Percentiles rank a stretch among this genome's conserved stretches.
phyloP scores from a whole-genome alignment of 305 asterid genomes.

The Fraxinus paxiana region DNA sequence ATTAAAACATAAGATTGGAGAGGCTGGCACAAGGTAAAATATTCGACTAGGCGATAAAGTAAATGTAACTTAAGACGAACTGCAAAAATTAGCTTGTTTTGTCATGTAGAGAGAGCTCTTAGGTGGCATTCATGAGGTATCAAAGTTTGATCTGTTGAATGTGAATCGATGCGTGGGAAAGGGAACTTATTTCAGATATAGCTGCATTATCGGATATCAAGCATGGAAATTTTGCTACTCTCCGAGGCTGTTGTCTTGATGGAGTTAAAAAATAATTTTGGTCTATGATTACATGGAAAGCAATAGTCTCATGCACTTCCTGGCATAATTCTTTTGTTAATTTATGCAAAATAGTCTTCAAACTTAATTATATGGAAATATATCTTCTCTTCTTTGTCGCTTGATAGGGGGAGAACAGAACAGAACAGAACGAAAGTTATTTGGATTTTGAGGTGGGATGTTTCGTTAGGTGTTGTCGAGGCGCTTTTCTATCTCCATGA shows the following conservation, averaged over 20 bases:
- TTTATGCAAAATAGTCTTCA: not conserved
- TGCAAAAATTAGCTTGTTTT: too few species aligned
- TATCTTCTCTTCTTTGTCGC: not conserved
- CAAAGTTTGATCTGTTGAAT: too few species aligned
- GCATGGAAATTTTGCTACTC: too few species aligned
- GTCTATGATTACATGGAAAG: not conserved
- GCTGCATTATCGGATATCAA: not conserved
- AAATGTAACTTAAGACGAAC: too few species aligned
- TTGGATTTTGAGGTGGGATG: not conserved
- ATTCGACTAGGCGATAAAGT: too few species aligned
- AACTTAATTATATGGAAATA: not conserved
- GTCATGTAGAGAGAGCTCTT: too few species aligned
- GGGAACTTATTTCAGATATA: too few species aligned
- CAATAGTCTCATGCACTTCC: not conserved
- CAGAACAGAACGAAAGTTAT: not conserved
- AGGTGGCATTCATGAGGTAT: too few species aligned
- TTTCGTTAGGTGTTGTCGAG: not conserved
- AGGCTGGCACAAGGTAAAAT: too few species aligned
- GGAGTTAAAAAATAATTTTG: not conserved
- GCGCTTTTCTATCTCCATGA: not conserved
- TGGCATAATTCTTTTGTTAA: not conserved
- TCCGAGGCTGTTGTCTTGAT: not conserved
- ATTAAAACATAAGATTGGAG: not conserved
- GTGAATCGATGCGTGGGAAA: too few species aligned
- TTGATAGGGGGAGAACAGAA: not conserved